Evolutionary conservation across 495 filamentous ascomycete species (phyloP).

Genomic region (Penicillium desertorum): DNA sequence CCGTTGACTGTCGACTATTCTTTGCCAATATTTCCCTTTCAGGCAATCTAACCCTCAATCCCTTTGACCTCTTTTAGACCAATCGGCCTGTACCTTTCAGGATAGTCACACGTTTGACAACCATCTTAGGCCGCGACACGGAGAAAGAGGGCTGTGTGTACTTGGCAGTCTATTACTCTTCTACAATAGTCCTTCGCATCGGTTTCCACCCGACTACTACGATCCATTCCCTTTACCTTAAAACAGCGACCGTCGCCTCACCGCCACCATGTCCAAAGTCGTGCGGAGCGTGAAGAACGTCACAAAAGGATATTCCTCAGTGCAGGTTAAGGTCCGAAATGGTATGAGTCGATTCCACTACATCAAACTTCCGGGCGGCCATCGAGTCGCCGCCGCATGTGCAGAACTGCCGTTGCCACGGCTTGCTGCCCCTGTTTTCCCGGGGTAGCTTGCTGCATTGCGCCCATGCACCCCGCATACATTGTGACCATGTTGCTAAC

Average conservation of each 20-base stretch:
- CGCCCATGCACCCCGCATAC: conserved; percentile 6
- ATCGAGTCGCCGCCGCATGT: conserved; percentile 1
- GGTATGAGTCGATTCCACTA: conserved; percentile 56
- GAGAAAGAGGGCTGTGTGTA: conserved; percentile 26
- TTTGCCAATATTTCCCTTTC: conserved; percentile 4
- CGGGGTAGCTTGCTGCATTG: conserved; percentile 6
- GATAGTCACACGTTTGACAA: conserved; percentile 15
- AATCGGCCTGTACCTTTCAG: neutral
- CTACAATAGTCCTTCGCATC: conserved; percentile 16
- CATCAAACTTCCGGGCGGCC: neutral
- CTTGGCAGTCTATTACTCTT: conserved; percentile 23
- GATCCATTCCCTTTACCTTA: neutral
- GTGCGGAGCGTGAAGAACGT: conserved; percentile 99
- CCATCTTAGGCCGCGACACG: conserved; percentile 25
- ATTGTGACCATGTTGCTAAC: conserved; percentile 13
- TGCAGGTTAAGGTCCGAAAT: conserved; percentile 99
- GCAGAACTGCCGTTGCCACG: conserved; percentile 15
- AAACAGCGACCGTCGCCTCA: conserved; percentile 19
- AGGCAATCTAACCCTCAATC: conserved; percentile 7
- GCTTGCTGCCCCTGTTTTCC: conserved; percentile 1
- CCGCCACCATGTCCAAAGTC: conserved; percentile 83
- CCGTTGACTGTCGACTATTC: conserved; percentile 3
- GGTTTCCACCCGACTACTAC: conserved; percentile 10
- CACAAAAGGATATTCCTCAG: conserved; percentile 95
- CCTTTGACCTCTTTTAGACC: conserved; percentile 1